These are phyloP conservation scores for Paraphaeosphaeria sporulosa DNA, from an alignment of 2,329 filamentous ascomycete species.

Conservation along the genomic window DNA sequence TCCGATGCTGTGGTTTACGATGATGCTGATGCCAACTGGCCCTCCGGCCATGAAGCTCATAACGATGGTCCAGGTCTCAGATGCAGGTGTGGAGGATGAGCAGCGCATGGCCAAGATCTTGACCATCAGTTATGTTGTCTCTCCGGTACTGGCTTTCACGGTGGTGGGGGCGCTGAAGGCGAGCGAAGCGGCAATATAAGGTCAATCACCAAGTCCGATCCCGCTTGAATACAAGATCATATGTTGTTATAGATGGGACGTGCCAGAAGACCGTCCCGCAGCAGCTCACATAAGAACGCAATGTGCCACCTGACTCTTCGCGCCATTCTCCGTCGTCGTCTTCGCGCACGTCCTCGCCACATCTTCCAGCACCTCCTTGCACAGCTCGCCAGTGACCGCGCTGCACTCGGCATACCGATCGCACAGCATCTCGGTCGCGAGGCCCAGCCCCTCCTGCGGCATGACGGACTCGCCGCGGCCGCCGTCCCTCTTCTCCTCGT, in stretches of 20 bases:
- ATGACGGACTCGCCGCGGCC: slow-evolving; percentile 54
- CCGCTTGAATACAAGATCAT: neutral
- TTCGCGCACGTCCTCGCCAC: slow-evolving; percentile 65
- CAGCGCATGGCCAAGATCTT: slow-evolving; percentile 60
- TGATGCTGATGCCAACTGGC: slow-evolving; percentile 66
- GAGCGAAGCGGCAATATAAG: slow-evolving; percentile 33
- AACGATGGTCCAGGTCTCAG: slow-evolving; percentile 59
- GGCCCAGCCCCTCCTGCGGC: slow-evolving; percentile 57
- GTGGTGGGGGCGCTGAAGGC: slow-evolving; percentile 43
- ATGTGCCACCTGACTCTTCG: slow-evolving; percentile 52
- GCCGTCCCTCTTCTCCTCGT: slow-evolving; percentile 41
- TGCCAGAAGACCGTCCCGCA: neutral
- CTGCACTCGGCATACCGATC: slow-evolving; percentile 71
- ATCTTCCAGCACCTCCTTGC: slow-evolving; percentile 67
- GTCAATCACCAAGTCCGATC: neutral
- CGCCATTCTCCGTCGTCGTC: slow-evolving; percentile 64
- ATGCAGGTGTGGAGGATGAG: slow-evolving; percentile 53
- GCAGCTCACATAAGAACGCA: slow-evolving; percentile 26
- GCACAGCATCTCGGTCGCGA: slow-evolving; percentile 66
- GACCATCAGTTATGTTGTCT: slow-evolving; percentile 46
- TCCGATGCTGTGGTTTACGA: slow-evolving; percentile 69
- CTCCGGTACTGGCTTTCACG: slow-evolving; percentile 39
- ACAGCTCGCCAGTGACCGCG: slow-evolving; percentile 66
- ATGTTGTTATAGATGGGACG: neutral
- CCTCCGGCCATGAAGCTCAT: slow-evolving; percentile 62